These are phyloP conservation scores for Herpetospermum pedunculosum DNA, from an alignment of 306 rosid genomes.

Conservation along the genomic window DNA sequence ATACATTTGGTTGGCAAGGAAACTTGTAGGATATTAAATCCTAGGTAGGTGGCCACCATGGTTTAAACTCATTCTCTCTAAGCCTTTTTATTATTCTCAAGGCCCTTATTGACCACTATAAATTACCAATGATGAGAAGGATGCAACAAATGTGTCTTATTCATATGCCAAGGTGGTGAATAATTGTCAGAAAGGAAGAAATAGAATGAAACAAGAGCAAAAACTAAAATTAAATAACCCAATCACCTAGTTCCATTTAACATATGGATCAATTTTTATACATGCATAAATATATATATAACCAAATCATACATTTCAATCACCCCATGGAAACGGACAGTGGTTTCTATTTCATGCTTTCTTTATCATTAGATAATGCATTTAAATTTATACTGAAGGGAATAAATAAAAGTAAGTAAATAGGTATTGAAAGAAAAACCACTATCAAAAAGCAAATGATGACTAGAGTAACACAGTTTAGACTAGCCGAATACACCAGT, in stretches of 20 bases:
- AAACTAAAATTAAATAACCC: not conserved
- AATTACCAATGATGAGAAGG: not conserved
- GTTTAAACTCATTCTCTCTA: too few species aligned
- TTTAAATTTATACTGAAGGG: not conserved
- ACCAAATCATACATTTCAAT: not conserved
- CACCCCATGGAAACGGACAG: not conserved
- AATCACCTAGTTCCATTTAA: not conserved
- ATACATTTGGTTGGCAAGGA: too few species aligned
- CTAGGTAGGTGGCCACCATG: too few species aligned
- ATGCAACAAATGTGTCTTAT: not conserved
- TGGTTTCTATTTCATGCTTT: not conserved
- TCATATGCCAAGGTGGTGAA: not conserved
- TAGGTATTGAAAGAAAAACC: not conserved
- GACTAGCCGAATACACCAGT: not conserved
- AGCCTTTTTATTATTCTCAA: too few species aligned
- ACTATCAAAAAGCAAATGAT: not conserved
- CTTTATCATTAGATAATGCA: not conserved
- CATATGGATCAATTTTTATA: not conserved
- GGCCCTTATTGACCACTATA: too few species aligned
- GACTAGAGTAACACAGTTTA: not conserved
- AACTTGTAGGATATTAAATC: too few species aligned
- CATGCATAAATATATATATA: too few species aligned
- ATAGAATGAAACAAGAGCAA: not conserved
- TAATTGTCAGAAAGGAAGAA: not conserved
- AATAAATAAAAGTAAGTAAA: not conserved